Percentiles rank a stretch among this genome's conserved stretches.
Conservation (phyloP, 2,329 filamentous ascomycete genomes). For the Trichophyton rubrum region DNA sequence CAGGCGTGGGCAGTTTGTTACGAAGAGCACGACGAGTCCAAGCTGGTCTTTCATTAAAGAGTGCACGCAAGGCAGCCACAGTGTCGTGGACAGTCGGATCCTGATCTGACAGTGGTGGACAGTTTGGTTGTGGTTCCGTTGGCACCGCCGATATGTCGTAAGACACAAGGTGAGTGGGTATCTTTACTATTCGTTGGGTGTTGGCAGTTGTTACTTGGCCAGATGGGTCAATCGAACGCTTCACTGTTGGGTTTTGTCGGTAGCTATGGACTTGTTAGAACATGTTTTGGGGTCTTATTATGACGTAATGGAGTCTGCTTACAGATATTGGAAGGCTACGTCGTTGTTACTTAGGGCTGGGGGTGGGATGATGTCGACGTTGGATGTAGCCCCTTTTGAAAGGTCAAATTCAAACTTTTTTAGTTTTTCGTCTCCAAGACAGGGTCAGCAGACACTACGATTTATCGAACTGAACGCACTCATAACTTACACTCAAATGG, state of each 20-base stretch:
- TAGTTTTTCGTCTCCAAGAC: slow-evolving; percentile 40
- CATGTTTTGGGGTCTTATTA: slow-evolving; percentile 15
- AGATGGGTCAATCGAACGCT: slow-evolving; percentile 45
- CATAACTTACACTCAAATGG: slow-evolving; percentile 51
- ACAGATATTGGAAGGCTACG: slow-evolving; percentile 55
- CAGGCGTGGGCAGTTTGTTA: slow-evolving; percentile 53
- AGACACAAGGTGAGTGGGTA: slow-evolving; percentile 45
- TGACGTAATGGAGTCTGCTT: slow-evolving; percentile 13
- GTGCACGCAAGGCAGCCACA: slow-evolving; percentile 49
- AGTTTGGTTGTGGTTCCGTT: slow-evolving; percentile 44
- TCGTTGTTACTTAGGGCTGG: slow-evolving; percentile 64
- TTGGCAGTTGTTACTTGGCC: slow-evolving; percentile 48
- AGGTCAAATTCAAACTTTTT: slow-evolving; percentile 56
- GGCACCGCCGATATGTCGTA: slow-evolving; percentile 53
- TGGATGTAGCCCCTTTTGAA: slow-evolving; percentile 44
- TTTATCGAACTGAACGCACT: not conserved
- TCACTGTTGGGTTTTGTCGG: slow-evolving; percentile 71
- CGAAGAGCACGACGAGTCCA: slow-evolving; percentile 75
- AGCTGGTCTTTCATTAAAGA: slow-evolving; percentile 64
- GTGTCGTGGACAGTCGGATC: slow-evolving; percentile 51
- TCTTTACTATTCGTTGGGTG: slow-evolving; percentile 47
- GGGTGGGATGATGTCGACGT: slow-evolving; percentile 64
- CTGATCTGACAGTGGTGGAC: slow-evolving; percentile 38
- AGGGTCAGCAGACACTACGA: not conserved
- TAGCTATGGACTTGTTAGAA: slow-evolving; percentile 43